phyloP scores from a whole-genome alignment of 1,284 basidiomycete species.

The Marasmius tenuissimus region DNA sequence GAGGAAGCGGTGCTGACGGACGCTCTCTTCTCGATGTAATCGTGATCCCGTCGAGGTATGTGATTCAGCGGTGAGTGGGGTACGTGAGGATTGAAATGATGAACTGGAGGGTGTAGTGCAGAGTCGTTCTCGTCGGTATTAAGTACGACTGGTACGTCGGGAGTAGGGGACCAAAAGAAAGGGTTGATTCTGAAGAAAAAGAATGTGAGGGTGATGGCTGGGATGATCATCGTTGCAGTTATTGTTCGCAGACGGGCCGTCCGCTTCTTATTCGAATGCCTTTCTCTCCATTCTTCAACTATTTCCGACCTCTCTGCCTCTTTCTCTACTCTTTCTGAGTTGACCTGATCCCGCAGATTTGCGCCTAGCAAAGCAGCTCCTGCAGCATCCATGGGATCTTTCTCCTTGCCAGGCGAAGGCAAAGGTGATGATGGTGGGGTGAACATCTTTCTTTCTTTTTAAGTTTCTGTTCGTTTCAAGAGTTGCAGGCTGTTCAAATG shows the following conservation, averaged over 20 bases:
- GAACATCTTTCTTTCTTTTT: not conserved
- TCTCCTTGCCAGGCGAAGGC: slow-evolving; percentile 1
- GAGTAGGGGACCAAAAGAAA: not conserved
- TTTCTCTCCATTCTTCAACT: not conserved
- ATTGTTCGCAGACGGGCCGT: slow-evolving; percentile 12
- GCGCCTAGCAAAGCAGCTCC: slow-evolving; percentile 10
- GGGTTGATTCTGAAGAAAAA: not conserved
- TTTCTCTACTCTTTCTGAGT: not conserved
- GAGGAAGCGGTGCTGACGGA: slow-evolving; percentile 12
- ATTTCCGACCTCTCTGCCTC: not conserved
- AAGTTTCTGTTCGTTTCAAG: not conserved
- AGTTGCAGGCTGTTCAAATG: not conserved
- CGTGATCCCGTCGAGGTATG: not conserved
- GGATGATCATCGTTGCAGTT: not conserved
- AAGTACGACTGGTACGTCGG: not conserved
- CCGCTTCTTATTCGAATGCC: not conserved
- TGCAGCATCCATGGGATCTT: slow-evolving; percentile 1
- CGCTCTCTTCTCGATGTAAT: not conserved
- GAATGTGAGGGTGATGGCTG: not conserved
- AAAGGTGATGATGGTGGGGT: slow-evolving; percentile 7
- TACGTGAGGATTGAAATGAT: not conserved
- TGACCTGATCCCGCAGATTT: not conserved
- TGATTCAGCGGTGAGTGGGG: not conserved
- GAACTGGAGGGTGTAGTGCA: not conserved
- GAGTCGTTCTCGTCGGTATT: not conserved